These are phyloP conservation scores for Tardiomyces digboiensis DNA, from an alignment of 1,139 yeast genomes.

Conservation along the genomic window DNA sequence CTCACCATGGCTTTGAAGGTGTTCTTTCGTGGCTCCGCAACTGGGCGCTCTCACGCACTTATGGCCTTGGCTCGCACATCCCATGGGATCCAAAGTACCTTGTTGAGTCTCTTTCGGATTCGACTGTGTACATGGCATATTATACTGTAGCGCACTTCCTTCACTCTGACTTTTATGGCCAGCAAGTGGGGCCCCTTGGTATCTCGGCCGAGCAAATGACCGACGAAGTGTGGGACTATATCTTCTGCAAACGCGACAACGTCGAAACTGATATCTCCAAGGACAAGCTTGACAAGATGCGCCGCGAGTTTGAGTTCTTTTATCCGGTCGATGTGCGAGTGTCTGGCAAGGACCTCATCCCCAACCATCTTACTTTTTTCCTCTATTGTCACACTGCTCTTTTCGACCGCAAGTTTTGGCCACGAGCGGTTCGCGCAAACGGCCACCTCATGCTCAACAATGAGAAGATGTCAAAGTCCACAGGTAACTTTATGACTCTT, in stretches of 20 bases:
- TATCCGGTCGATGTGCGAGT: constrained; percentile 88
- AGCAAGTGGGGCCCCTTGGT: constrained; percentile 57
- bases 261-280: constrained; percentile 47
- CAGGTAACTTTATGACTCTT: constrained; percentile 95
- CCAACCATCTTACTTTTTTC: constrained; percentile 95
- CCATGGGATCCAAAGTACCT: constrained; percentile 97
- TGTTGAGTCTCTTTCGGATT: constrained; percentile 93
- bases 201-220: constrained; percentile 83
- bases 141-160: constrained; percentile 85
- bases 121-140: constrained; percentile 94
- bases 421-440: constrained; percentile 86
- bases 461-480: constrained; percentile 96
- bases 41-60: constrained; percentile 98
- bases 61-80: constrained; percentile 89
- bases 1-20: constrained; percentile 88
- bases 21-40: constrained; percentile 94
- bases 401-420: constrained; percentile 90
- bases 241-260: constrained; percentile 65
- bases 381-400: constrained; percentile 88
- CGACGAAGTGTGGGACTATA: constrained; percentile 87
- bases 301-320: constrained; percentile 93
- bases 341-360: constrained; percentile 96
- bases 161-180: constrained; percentile 83
- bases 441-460: constrained; percentile 95
- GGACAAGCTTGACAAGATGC: constrained; percentile 58